These are phyloP conservation scores for Fusarium pininemorale DNA, from an alignment of 2,329 filamentous ascomycete genomes.

Conservation along the genomic window DNA sequence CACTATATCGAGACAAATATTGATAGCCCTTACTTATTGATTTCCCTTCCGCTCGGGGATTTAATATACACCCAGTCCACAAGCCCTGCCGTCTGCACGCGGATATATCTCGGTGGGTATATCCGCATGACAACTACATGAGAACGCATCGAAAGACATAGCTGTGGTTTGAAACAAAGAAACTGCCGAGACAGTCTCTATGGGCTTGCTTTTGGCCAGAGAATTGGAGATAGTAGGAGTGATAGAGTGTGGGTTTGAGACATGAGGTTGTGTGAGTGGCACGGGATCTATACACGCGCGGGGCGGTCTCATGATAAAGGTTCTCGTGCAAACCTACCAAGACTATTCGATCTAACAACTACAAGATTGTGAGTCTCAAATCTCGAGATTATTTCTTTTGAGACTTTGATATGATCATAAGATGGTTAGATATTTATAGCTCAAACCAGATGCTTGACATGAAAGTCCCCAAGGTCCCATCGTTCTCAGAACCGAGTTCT, in stretches of 20 bases:
- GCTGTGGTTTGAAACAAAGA: neutral
- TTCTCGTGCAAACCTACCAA: neutral
- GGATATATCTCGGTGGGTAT: neutral
- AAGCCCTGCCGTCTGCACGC: neutral
- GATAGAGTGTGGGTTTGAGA: neutral
- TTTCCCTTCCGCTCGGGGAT: too few relatives aligned
- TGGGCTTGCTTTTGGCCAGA: rapidly evolving
- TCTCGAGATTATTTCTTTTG: too few relatives aligned
- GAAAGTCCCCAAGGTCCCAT: rapidly evolving
- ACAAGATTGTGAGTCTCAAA: too few relatives aligned
- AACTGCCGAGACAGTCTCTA: neutral
- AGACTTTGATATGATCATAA: neutral
- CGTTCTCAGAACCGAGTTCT: too few relatives aligned
- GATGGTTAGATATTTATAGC: neutral
- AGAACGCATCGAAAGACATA: conserved; percentile 3
- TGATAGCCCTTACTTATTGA: too few relatives aligned
- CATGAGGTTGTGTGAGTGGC: conserved; percentile 14
- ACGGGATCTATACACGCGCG: conserved; percentile 23
- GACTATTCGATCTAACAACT: too few relatives aligned
- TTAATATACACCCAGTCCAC: too few relatives aligned
- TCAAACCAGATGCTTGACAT: too few relatives aligned
- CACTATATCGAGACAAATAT: neutral
- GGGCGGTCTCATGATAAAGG: conserved; percentile 16
- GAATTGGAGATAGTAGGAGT: too few relatives aligned
- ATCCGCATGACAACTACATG: conserved; percentile 16